These are phyloP conservation scores for Globisporangium cederbergense DNA, from an alignment of 352 stramenopile genomes.

Conservation along the genomic window DNA sequence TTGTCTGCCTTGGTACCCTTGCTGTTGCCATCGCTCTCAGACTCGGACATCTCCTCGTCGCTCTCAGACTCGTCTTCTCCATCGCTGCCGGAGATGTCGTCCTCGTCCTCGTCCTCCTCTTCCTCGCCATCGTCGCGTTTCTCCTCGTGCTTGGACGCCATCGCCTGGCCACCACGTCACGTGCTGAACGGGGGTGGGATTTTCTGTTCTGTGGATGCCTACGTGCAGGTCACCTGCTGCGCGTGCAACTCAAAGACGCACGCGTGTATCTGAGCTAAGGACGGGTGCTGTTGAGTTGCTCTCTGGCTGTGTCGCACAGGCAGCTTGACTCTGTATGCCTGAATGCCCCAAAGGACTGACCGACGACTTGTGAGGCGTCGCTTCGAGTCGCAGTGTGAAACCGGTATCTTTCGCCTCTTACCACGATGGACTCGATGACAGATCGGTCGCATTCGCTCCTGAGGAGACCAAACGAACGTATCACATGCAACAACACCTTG, in stretches of 20 bases:
- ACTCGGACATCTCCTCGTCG: conserved; percentile 76
- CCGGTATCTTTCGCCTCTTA: not conserved
- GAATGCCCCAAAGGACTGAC: not conserved
- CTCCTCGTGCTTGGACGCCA: conserved; percentile 48
- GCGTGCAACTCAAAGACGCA: too few species aligned
- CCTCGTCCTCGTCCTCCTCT: conserved; percentile 45
- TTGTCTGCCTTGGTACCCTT: conserved; percentile 23
- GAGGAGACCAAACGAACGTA: not conserved
- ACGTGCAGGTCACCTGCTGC: too few species aligned
- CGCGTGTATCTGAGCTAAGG: too few species aligned
- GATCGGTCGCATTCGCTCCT: not conserved
- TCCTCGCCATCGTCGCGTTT: conserved; percentile 44
- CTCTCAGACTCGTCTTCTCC: conserved; percentile 42
- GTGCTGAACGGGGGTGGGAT: not conserved
- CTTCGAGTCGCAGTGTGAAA: conserved; percentile 6
- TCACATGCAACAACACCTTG: too few species aligned
- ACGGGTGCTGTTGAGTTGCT: too few species aligned
- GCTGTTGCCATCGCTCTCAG: conserved; percentile 39
- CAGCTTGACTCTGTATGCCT: not conserved
- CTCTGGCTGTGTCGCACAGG: not conserved
- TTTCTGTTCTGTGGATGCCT: not conserved
- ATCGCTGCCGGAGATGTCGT: conserved; percentile 49
- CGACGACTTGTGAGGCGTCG: conserved; percentile 8
- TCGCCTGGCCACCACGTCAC: not conserved
- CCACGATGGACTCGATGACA: not conserved